phyloP scores from a whole-genome alignment of 495 filamentous ascomycete species.

The Parathielavia appendiculata region DNA sequence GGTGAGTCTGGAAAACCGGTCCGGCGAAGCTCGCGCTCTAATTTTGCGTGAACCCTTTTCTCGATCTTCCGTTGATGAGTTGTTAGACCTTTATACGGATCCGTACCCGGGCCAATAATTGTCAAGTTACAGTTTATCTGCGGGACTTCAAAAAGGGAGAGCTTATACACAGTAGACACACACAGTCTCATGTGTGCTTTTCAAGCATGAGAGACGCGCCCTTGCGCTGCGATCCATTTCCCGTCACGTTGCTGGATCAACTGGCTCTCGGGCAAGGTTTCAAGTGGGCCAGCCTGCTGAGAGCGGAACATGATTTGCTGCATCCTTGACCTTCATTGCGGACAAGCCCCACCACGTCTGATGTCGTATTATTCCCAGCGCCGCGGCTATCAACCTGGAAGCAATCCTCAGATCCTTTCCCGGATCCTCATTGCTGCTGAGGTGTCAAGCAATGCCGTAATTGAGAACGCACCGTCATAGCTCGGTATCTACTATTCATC shows the following conservation, averaged over 20 bases:
- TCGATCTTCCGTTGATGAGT: no score
- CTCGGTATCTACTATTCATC: not conserved
- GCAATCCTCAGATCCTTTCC: not conserved
- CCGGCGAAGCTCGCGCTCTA: no score
- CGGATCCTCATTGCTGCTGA: not conserved
- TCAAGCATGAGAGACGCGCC: not conserved
- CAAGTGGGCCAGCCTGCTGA: not conserved
- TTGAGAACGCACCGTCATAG: not conserved
- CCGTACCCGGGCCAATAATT: no score
- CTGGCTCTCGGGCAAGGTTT: constrained; percentile 14
- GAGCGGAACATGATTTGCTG: not conserved
- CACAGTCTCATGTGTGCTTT: not conserved
- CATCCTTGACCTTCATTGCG: not conserved
- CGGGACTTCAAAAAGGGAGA: no score
- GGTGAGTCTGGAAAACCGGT: no score
- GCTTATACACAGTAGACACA: no score
- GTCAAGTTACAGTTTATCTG: no score
- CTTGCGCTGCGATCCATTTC: no score
- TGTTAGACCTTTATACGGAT: no score
- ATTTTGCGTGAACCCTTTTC: no score
- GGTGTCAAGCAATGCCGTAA: not conserved
- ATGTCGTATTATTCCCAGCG: not conserved
- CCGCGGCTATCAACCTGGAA: not conserved
- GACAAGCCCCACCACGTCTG: not conserved
- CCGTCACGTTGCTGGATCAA: constrained; percentile 20